These are phyloP conservation scores for Podosphaera fusca DNA, from an alignment of 2,329 filamentous ascomycete species.

Conservation along the genomic window DNA sequence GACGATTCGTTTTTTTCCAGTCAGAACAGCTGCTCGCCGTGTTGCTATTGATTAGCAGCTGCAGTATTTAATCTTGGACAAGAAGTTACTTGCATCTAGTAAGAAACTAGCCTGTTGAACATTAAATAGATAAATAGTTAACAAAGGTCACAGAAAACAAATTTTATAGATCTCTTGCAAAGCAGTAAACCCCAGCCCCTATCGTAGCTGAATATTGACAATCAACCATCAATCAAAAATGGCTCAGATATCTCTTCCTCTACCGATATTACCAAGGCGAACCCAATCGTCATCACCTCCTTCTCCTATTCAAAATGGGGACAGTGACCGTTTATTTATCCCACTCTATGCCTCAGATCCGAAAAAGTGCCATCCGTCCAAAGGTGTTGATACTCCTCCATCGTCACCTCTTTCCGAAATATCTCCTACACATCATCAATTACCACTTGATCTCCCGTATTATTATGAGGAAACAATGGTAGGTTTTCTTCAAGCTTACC, in stretches of 20 bases:
- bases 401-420: conserved; percentile 39
- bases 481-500: conserved; percentile 38
- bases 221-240: conserved; percentile 4
- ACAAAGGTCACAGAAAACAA: no score
- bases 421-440: conserved; percentile 32
- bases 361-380: conserved; percentile 67
- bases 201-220: no score
- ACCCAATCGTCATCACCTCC: conserved; percentile 20
- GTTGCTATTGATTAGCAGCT: no score
- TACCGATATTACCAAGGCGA: conserved; percentile 11
- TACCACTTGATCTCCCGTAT: conserved; percentile 53
- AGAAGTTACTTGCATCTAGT: no score
- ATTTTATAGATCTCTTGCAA: no score
- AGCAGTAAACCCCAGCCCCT: no score
- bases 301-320: conserved; percentile 28
- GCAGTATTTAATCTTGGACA: no score
- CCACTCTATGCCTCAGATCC: conserved; percentile 41
- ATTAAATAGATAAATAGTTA: no score
- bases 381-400: conserved; percentile 36
- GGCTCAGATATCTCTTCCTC: conserved; percentile 16
- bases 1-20: no score
- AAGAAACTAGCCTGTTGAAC: no score
- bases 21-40: no score
- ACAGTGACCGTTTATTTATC: conserved; percentile 25
- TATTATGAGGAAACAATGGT: conserved; percentile 30